Conservation (phyloP, 305 asterid genomes). For the Plantago coronopus region DNA sequence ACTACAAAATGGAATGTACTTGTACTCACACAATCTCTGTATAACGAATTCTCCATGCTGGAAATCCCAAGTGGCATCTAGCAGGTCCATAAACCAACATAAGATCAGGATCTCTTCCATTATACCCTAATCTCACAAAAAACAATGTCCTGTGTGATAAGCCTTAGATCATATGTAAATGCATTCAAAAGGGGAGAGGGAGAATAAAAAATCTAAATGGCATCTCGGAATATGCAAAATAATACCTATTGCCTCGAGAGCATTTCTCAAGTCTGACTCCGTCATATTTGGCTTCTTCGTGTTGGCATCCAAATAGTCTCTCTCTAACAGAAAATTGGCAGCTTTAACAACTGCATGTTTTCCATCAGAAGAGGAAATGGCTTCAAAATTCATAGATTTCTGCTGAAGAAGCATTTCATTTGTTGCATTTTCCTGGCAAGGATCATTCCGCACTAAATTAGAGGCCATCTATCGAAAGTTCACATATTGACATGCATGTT, state of each 20-base stretch:
- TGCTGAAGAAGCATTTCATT: constrained; percentile 32
- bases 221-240: constrained; percentile 15
- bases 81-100: constrained; percentile 82
- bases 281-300: constrained; percentile 47
- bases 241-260: constrained; percentile 68
- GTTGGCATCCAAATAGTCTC: constrained; percentile 38
- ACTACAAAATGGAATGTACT: constrained; percentile 11
- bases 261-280: constrained; percentile 68
- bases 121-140: no score
- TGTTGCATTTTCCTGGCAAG: constrained; percentile 36
- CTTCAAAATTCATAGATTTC: constrained; percentile 58
- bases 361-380: constrained; percentile 68
- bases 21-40: constrained; percentile 86
- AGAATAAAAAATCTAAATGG: no score
- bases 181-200: no score
- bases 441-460: constrained; percentile 14
- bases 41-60: constrained; percentile 96
- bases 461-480: constrained; percentile 18
- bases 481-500: background rate
- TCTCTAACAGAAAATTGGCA: constrained; percentile 63
- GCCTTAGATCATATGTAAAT: no score
- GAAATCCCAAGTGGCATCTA: constrained; percentile 94
- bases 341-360: constrained; percentile 84
- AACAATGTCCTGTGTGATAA: no score
- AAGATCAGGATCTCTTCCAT: constrained; percentile 70